Percentiles rank a stretch among this genome's conserved stretches.
These are phyloP conservation scores for Populus pruinosa DNA, from an alignment of 345 rosid genomes.

Conservation along the genomic window DNA sequence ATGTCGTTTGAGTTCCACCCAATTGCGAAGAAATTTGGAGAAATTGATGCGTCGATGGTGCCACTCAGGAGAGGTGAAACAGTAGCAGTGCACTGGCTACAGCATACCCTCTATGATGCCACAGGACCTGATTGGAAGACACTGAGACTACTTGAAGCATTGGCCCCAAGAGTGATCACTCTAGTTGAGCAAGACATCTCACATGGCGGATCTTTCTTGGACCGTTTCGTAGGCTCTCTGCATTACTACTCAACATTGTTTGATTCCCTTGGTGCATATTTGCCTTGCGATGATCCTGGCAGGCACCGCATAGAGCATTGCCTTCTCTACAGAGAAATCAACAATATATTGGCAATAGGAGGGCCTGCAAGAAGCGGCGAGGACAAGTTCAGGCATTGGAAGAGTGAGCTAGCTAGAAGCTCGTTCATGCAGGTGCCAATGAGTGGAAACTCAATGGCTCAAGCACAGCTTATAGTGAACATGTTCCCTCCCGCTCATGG, in stretches of 20 bases:
- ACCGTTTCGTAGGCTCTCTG: constrained; percentile 62
- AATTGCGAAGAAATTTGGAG: constrained; percentile 51
- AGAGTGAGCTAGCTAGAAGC: constrained; percentile 33
- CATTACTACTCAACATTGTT: constrained; percentile 61
- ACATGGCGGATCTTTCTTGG: constrained; percentile 52
- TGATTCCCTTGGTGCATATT: constrained; percentile 55
- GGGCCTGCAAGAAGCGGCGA: constrained; percentile 70
- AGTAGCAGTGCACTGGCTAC: constrained; percentile 65
- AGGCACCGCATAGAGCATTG: constrained; percentile 50
- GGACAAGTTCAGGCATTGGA: constrained; percentile 57
- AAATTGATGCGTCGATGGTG: constrained; percentile 33
- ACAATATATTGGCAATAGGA: constrained; percentile 61
- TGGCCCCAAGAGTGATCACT: constrained; percentile 48
- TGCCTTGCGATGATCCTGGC: constrained; percentile 35
- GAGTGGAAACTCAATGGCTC: constrained; percentile 66
- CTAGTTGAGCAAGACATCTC: constrained; percentile 60
- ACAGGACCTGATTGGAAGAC: constrained; percentile 59
- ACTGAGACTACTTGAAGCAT: constrained; percentile 42
- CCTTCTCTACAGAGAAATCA: constrained; percentile 49
- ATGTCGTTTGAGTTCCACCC: constrained; percentile 66
- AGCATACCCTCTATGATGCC: constrained; percentile 59
- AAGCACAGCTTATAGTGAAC: constrained; percentile 63
- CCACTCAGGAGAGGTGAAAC: constrained; percentile 42
- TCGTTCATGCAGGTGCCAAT: constrained; percentile 45
- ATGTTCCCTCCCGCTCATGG: constrained; percentile 64